phyloP scores from a whole-genome alignment of 176 grass and related monocot genomes.

The Avena eriantha region DNA sequence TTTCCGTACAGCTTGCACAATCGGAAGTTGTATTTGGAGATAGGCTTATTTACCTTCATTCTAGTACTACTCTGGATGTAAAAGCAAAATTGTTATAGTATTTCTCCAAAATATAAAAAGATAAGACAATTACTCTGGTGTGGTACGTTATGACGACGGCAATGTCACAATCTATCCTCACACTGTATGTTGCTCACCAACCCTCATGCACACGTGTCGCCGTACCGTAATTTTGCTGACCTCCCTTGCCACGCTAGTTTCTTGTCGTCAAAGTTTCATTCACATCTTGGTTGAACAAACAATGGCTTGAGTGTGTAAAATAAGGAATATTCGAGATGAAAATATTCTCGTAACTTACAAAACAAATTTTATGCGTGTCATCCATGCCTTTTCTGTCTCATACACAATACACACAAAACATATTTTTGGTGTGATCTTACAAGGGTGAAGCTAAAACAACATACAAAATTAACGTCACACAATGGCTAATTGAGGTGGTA shows the following conservation, averaged over 20 bases:
- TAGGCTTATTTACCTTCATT: too few species aligned
- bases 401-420: too few species aligned
- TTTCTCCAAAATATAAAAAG: not conserved
- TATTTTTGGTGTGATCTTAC: too few species aligned
- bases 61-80: not conserved
- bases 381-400: too few species aligned
- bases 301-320: not conserved
- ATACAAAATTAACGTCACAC: too few species aligned
- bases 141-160: not conserved
- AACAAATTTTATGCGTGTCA: not conserved
- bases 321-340: not conserved
- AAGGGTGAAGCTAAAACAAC: too few species aligned
- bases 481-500: too few species aligned
- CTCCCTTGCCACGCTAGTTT: not conserved
- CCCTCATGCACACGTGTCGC: conserved; percentile 26
- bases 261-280: not conserved
- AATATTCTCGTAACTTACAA: not conserved
- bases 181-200: conserved; percentile 22
- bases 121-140: not conserved
- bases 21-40: not conserved
- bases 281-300: not conserved
- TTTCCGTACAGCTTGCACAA: not conserved
- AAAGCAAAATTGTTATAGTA: too few species aligned
- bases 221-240: not conserved
- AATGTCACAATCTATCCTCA: not conserved